Base-by-base conservation (phyloP, 2,329 filamentous ascomycete genomes). In the Paecilomyces fulvus region DNA sequence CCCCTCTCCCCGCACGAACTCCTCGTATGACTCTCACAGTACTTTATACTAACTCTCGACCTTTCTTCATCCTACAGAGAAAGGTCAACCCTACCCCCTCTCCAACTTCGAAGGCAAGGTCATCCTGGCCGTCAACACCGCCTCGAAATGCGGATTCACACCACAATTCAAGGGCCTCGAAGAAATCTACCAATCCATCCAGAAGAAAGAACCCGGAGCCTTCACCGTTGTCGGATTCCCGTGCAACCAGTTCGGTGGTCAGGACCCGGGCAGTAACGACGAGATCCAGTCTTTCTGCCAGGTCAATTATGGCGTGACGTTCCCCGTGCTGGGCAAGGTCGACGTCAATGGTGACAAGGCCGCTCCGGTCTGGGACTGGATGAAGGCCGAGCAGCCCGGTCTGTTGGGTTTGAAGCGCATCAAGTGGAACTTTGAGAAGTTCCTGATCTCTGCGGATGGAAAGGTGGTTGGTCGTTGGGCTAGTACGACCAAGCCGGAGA, bases 371-470 rank as follows among this genome's bases (percentile, higher is more conserved):
- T 97, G 82, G 73, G 81, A 88, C 70, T 99, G 82, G 82, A 71
- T 87, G 74, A 87, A 87, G 79, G 74, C 73, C 57, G 76, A 82
- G 73, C 87, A 90, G 79, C 83, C 92, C 0, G 92, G 94, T 21
- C 68, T 96, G 56, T 77, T 97, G 77, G 94, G 94, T 20, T 73
- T 97, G 69, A 92, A 95, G 86, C 77, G 86, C 60, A 81, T 99
- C 67, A 96, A 97, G 87, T 99, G 94, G 94, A 99, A 99, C 78
- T 99, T 97, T 79, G 94, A 99, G 76, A 99, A 99, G 83, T 99
- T 96, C 77, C 78, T 99, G 61, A 79, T 99, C 62, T 88, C 87
- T 59, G 83, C 84, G 60, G 90, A 97, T 73, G 94, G 94, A 25
- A 82, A 87, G 76, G 90, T 97, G 64, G 88, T 89, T 76, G 82